Evolutionary conservation across 2,329 filamentous ascomycete species (phyloP), one percentile per base, ranked within the genome.

Genomic region (Thelonectria discophora): DNA sequence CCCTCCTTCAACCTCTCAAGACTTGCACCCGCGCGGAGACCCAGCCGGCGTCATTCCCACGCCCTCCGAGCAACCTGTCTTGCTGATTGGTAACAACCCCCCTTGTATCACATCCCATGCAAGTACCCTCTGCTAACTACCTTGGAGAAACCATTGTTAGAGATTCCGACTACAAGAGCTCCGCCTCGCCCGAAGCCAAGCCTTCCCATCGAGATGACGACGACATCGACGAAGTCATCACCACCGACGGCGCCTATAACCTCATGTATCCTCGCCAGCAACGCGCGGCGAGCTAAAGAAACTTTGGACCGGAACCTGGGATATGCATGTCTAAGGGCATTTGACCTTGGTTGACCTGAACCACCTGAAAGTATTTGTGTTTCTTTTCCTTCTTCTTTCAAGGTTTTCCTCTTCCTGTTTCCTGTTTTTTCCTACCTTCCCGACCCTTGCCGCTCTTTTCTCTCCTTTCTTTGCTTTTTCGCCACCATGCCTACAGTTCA

Each of bases 1-100:
- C 75, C 12, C 73, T 74, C 1, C 67, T 74, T 40, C 75, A 76
- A 2, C 75, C 75, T 32, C 69, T 78, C 30, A 77, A 79, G 46
- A 77, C 15, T 64, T 18, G 74, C 74, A 30, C 9, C 5, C 27
- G 27, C 27, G 27, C 27, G 5, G 27, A 30, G 27, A 30, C 8
- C 27, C 27, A 2, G 5, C 5, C 27, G 27, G 27, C 13, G 58
- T 71, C 3, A 50, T 66, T 6, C 52, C 60, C 7, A 46, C 59
- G 8, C 72, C 74, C 3, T 69, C 73, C 11, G 60, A 69, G 8
- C 58, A 49, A 13, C 51, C 51, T 21, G 61, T 69, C 4, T 72
- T 71, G 32, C 54, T 76, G 43, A 69, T 78, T 47, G 75, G 76
- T 78, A 68, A 60, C 72, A 62, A 5, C 8, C 27, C 17, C 17